Conservation (phyloP, 306 rosid genomes). For the Gastrolobium villosum region DNA sequence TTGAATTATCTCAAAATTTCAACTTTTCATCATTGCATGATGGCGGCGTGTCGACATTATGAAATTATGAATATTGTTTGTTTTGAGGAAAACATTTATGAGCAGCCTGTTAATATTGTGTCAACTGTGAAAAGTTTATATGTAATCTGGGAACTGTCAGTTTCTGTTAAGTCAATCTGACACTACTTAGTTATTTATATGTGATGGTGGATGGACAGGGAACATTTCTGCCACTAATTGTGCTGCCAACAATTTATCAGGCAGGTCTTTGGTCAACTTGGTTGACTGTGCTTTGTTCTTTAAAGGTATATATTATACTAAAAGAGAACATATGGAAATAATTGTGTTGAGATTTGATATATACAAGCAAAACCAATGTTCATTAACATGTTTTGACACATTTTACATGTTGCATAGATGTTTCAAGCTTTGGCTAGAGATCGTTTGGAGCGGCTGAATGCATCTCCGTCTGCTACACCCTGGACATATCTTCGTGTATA, state of each 20-base stretch:
- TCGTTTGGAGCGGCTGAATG: constrained; percentile 90
- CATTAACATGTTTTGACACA: constrained; percentile 35
- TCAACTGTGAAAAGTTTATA: constrained; percentile 15
- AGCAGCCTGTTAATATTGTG: constrained; percentile 18
- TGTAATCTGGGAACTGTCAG: constrained; percentile 29
- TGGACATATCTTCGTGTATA: constrained; percentile 93
- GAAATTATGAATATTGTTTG: constrained; percentile 16
- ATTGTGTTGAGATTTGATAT: constrained; percentile 32
- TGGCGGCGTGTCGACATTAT: constrained; percentile 10
- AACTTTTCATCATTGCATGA: constrained; percentile 34
- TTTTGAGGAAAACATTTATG: constrained; percentile 18
- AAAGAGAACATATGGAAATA: constrained; percentile 22
- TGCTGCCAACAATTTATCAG: constrained; percentile 88
- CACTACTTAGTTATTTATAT: constrained; percentile 25
- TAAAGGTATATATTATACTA: constrained; percentile 72
- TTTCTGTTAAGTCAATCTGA: constrained; percentile 8
- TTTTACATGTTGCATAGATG: constrained; percentile 69
- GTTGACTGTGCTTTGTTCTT: constrained; percentile 88
- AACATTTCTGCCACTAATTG: constrained; percentile 84
- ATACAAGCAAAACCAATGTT: constrained; percentile 28
- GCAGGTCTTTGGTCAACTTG: constrained; percentile 91
- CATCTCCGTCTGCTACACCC: constrained; percentile 96
- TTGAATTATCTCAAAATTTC: constrained; percentile 23
- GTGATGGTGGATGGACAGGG: constrained; percentile 69
- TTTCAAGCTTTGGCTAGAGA: constrained; percentile 99